Base-by-base conservation (phyloP, 2,329 filamentous ascomycete species). In the Curvularia eragrostidis region DNA sequence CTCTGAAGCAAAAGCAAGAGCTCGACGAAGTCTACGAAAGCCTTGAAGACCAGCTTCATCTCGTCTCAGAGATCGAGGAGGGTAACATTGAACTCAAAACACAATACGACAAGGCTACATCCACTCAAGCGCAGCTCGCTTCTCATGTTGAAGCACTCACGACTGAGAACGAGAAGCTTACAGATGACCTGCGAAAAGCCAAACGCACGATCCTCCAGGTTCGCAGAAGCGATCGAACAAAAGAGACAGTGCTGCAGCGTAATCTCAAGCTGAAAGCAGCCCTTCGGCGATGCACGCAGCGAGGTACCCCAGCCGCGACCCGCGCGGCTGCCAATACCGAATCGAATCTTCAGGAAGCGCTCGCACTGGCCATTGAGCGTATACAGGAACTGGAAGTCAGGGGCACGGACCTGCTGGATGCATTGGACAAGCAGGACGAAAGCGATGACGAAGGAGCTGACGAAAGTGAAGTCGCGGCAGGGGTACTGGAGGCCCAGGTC, bases 141-240 rank as follows among this genome's bases (percentile, higher is more conserved):
- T 28, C 46, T 6, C 30, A 39, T n/a, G 36, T 59, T 13, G 32
- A 48, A 6, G 10, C 28, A 3, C 43, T 53, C n/a, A 23, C 44
- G 15, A 39, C 19, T 26, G 56, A 57, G 28, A 26, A 60, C 36
- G 48, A 64, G n/a, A 51, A 52, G 26, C 57, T 66, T 2, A 41
- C 39, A 3, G 28, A 44, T 12, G 34, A 63, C 9, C 36, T 65
- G 3, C 47, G 54, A 8, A 52, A 66, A 13, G 34, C 52, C 2
- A 24, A 50, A 3, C 56, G 56, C 13, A n/a, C n/a, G n/a, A n/a
- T n/a, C n/a, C n/a, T n/a, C n/a, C n/a, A n/a, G n/a, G n/a, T n/a
- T n/a, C n/a, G n/a, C n/a, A 64, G 63, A 42, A 63, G 59, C 42
- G 63, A 66, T n/a, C 58, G 60, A 13, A 42, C 53, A 7, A 69